Conservation (phyloP, 371 early-diverging fungal genomes). For the Blakeslea trispora region DNA sequence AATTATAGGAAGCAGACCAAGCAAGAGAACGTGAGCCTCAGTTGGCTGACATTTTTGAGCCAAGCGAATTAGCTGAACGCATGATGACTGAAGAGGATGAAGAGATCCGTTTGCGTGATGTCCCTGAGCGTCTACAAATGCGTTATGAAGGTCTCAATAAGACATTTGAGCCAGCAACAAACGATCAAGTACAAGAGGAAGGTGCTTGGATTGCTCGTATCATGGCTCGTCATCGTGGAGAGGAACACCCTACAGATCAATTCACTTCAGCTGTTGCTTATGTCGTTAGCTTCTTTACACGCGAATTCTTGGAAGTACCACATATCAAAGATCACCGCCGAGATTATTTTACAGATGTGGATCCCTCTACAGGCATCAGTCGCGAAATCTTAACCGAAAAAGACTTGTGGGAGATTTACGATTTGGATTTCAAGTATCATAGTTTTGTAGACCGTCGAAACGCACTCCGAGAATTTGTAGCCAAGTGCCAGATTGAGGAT, state of each 20-base stretch:
- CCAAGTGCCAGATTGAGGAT: slow-evolving; percentile 50
- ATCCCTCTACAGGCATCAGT: slow-evolving; percentile 38
- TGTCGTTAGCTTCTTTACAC: slow-evolving; percentile 74
- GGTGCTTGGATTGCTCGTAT: slow-evolving; percentile 57
- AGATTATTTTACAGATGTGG: slow-evolving; percentile 72
- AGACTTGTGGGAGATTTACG: slow-evolving; percentile 90
- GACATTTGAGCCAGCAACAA: slow-evolving; percentile 34
- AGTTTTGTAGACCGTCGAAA: slow-evolving; percentile 62
- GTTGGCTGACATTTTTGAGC: slow-evolving; percentile 87
- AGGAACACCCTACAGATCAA: slow-evolving; percentile 32
- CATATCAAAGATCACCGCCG: slow-evolving; percentile 86
- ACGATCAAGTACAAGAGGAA: slow-evolving; percentile 64
- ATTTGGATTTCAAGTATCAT: slow-evolving; percentile 80
- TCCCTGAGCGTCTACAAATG: slow-evolving; percentile 93
- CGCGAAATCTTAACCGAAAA: slow-evolving; percentile 62
- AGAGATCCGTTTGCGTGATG: slow-evolving; percentile 80
- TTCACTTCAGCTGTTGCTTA: slow-evolving; percentile 33
- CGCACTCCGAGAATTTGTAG: slow-evolving; percentile 46
- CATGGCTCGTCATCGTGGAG: slow-evolving; percentile 33
- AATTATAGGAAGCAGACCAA: slow-evolving; percentile 13
- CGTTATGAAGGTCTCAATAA: slow-evolving; percentile 54
- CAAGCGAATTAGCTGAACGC: slow-evolving; percentile 82
- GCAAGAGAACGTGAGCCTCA: slow-evolving; percentile 51
- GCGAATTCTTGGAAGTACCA: slow-evolving; percentile 88
- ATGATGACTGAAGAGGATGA: slow-evolving; percentile 95